A percentile compares a stretch with the other conserved stretches of the same genome.
phyloP scores from a whole-genome alignment of 2,329 filamentous ascomycete species.

The Albifimbria verrucaria region DNA sequence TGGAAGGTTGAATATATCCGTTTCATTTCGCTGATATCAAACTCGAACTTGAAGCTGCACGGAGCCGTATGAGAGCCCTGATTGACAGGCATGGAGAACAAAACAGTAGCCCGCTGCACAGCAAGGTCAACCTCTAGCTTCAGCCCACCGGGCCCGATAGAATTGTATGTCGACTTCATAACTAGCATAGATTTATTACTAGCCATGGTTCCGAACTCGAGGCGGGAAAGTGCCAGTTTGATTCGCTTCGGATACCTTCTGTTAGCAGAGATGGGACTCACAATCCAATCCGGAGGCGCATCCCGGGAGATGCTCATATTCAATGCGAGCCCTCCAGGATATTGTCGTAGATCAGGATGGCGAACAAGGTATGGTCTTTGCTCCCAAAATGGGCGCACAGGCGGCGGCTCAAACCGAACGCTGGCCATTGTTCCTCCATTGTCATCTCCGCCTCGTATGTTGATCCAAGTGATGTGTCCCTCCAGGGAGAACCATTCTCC shows the following conservation, averaged over 20 bases:
- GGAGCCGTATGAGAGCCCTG: slow-evolving; percentile 8
- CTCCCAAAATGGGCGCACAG: slow-evolving; percentile 48
- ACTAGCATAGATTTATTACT: slow-evolving; percentile 54
- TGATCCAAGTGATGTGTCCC: slow-evolving; percentile 54
- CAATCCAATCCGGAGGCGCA: slow-evolving; percentile 10
- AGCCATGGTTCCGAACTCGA: slow-evolving; percentile 63
- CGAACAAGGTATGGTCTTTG: slow-evolving; percentile 24
- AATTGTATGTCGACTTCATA: slow-evolving; percentile 42
- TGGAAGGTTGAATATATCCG: slow-evolving; percentile 34
- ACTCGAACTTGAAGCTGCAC: slow-evolving; percentile 36
- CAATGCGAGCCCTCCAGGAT: slow-evolving; percentile 18
- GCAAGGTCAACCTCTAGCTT: slow-evolving; percentile 28
- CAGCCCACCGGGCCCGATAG: slow-evolving; percentile 9
- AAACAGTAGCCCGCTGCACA: slow-evolving; percentile 22
- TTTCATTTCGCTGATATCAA: slow-evolving; percentile 45
- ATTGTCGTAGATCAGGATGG: slow-evolving; percentile 14
- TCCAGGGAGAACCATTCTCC: slow-evolving; percentile 49
- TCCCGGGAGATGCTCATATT: slow-evolving; percentile 4
- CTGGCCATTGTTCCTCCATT: slow-evolving; percentile 26
- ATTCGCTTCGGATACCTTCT: slow-evolving; percentile 29
- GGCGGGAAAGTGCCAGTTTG: slow-evolving; percentile 36
- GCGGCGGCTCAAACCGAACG: slow-evolving; percentile 58
- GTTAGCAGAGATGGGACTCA: slow-evolving; percentile 14
- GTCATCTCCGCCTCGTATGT: slow-evolving; percentile 44
- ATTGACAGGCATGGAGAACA: slow-evolving; percentile 24